Base-by-base conservation (phyloP, 163 green algal species). In the Botryococcus braunii region DNA sequence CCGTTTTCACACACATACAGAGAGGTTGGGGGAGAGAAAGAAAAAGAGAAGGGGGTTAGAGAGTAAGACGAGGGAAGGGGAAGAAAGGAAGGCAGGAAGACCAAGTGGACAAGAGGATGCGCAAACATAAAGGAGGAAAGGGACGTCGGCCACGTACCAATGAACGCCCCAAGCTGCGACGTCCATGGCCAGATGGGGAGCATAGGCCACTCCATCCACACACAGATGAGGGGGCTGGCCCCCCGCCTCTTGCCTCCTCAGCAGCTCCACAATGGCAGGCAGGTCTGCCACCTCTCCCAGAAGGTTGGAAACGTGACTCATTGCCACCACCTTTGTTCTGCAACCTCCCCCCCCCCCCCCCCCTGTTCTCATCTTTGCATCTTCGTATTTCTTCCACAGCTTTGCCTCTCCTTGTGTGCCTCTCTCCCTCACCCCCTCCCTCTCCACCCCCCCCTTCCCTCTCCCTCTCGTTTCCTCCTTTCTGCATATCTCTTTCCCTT, bases 131-230 rank as follows among this genome's bases (percentile, higher is more conserved):
- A 55, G 46, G 46, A 21, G 13, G 13, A 21, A 55, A 55, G 46
- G 46, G 21, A 55, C 17, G 17, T 55, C 17, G 13, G 17, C 63
- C 29, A 39, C 66, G 27, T 57, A 73, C 68, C 68, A 73, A 59
- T 73, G 58, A 6, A 73, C 68, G 4, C 58, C 68, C 68, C 57
- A 73, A 8, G 31, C 68, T 27, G 52, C 40, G 41, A 73, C 58
- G 56, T 73, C 68, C 8, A 73, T 68, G 58, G 68, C 25, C 32
- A 68, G 68, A 27, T 73, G 68, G 1, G 68, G 68, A 31, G 68
- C 68, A 40, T 68, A 73, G 50, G 68, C 68, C 1, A 73, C 68
- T 32, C 68, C 68, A 52, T 73, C 68, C 13, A 48, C 57, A n/a
- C 48, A 58, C 34, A 68, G n/a, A 21, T 48, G 49, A 4, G 41